These are phyloP conservation scores for Tylopilus subfusipes DNA, from an alignment of 768 basidiomycete species.

Conservation along the genomic window DNA sequence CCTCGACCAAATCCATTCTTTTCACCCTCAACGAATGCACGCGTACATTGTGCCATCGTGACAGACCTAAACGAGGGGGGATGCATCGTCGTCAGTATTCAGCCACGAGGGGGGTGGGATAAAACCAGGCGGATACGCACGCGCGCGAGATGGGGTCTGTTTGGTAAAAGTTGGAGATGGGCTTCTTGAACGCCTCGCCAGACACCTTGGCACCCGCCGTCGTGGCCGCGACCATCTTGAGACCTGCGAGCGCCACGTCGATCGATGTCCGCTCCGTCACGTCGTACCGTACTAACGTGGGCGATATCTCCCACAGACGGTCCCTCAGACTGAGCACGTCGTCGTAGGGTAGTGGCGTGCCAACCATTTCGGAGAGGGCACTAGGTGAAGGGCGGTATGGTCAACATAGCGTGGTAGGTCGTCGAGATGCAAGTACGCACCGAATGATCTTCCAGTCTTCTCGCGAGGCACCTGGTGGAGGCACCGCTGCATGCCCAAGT, in stretches of 20 bases:
- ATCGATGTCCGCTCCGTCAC: constrained; percentile 69
- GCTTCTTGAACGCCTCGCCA: constrained; percentile 66
- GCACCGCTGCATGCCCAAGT: constrained; percentile 85
- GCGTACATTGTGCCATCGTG: constrained; percentile 93
- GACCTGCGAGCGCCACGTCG: constrained; percentile 68
- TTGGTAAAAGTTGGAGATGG: constrained; percentile 91
- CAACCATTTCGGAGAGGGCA: constrained; percentile 87
- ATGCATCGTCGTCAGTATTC: neutral
- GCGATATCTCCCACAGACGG: constrained; percentile 96
- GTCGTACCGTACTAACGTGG: constrained; percentile 84
- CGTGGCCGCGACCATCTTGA: constrained; percentile 52
- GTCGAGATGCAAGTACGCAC: constrained; percentile 36
- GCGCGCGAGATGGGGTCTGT: constrained; percentile 94
- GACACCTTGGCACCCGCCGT: constrained; percentile 54
- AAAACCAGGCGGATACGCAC: constrained; percentile 46
- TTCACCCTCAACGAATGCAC: constrained; percentile 77
- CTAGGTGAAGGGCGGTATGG: constrained; percentile 34
- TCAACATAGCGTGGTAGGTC: neutral
- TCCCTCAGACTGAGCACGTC: constrained; percentile 80
- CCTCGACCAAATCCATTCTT: constrained; percentile 3
- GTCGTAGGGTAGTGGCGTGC: constrained; percentile 81
- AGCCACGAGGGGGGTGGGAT: no score
- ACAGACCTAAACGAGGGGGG: constrained; percentile 55
- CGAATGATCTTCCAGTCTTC: constrained; percentile 99
- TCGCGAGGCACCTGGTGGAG: constrained; percentile 89